A percentile compares a stretch with the other conserved stretches of the same genome.
Evolutionary conservation across 352 stramenopile genomes (phyloP).

Genomic region (Globisporangium parvum): DNA sequence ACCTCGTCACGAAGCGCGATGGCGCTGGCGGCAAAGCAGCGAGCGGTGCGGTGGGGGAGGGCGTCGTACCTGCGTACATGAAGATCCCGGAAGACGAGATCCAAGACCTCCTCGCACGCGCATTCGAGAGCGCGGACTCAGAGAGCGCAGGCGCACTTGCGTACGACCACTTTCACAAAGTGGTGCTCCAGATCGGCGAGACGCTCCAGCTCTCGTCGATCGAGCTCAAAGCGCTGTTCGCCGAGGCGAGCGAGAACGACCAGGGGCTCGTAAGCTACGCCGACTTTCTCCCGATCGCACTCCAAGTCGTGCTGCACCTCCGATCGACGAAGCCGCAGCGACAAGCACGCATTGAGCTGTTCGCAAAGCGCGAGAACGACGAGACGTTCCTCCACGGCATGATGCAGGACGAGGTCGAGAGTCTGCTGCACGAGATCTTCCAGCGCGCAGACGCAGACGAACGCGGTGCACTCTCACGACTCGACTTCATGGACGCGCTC

Average conservation of each 20-base stretch:
- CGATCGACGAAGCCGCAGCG: conserved; percentile 39
- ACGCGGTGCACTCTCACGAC: conserved; percentile 28
- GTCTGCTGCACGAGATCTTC: conserved; percentile 70
- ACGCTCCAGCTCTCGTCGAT: conserved; percentile 46
- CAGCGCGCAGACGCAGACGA: conserved; percentile 59
- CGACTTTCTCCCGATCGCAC: conserved; percentile 47
- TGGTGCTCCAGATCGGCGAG: conserved; percentile 36
- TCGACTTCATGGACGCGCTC: conserved; percentile 64
- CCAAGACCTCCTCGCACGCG: conserved; percentile 32
- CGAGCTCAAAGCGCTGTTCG: conserved; percentile 52
- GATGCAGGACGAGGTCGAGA: conserved; percentile 79
- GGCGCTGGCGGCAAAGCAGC: conserved; percentile 13
- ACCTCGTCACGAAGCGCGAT: conserved; percentile 40
- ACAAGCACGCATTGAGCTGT: conserved; percentile 31
- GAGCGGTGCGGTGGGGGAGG: background rate
- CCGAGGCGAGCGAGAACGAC: conserved; percentile 66
- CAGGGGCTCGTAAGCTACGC: conserved; percentile 35
- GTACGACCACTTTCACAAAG: conserved; percentile 41
- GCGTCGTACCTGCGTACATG: conserved; percentile 33
- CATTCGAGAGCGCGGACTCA: conserved; percentile 38
- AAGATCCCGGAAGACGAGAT: conserved; percentile 56
- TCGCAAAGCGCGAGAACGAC: conserved; percentile 35
- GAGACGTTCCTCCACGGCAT: conserved; percentile 70
- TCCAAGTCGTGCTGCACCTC: conserved; percentile 42
- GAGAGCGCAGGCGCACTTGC: conserved; percentile 32